Base-by-base conservation (phyloP, 202 grass and related monocot species). In the Dendrocalamus latiflorus region DNA sequence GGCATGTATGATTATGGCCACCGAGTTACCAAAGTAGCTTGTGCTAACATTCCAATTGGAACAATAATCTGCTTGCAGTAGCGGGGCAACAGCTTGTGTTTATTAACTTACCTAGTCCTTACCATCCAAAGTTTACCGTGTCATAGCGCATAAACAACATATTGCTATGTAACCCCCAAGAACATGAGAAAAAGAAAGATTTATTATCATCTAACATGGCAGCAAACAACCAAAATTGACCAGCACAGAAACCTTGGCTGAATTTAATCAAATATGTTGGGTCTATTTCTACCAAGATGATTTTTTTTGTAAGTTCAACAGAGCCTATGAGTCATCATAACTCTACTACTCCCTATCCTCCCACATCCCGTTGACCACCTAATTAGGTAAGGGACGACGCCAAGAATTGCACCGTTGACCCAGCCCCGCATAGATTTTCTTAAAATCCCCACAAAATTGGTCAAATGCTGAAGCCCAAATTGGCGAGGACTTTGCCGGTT, bases 371-470 rank as follows among this genome's bases (percentile, higher is more conserved):
- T 82, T 74, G 21, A 74, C 80, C 57, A 64, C 34, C 18, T 26
- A 64, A 26, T 41, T 47, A n/a, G 69, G n/a, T 3, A 78, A 77
- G 17, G 37, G 66, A 60, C 0, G 15, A 59, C 25, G 38, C 15
- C 45, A 57, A 65, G 22, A 59, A 77, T 50, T 14, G 1, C 42
- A 78, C 41, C 43, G 67, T 90, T 79, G 88, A 90, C 53, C 47
- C 18, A 63, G 25, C 18, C 4, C 15, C 1, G 7, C 49, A 8
- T 7, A 39, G 28, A 69, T 33, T 68, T n/a, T 57, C 0, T n/a
- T 13, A 16, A n/a, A 78, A 41, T 64, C 26, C 54, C 53, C 6
- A 41, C 24, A 47, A 55, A 83, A 28, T 38, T 20, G 28, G 18
- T 2, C 42, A 74, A 33, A 33, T 33, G 3, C 34, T n/a, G 9